Evolutionary conservation across 129 eudicot species (phyloP).

Genomic region (Glebionis coronaria): DNA sequence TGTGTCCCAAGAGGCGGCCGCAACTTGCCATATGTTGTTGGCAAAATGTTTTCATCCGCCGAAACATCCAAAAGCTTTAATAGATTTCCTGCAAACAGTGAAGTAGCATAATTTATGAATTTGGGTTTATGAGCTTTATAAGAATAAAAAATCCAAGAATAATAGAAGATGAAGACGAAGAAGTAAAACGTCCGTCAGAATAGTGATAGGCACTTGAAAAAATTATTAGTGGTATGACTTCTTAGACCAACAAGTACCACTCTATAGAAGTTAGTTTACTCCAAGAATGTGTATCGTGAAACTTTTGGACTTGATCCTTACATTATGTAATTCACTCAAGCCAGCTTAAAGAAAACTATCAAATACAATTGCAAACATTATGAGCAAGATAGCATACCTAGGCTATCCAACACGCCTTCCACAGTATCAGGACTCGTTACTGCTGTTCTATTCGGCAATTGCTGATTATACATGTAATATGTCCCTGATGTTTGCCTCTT

Average conservation of each 20-base stretch:
- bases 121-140: too few relatives aligned
- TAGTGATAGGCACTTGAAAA: not conserved
- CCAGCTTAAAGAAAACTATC: not conserved
- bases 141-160: not conserved
- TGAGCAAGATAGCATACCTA: conserved; percentile 35
- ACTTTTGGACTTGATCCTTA: not conserved
- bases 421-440: conserved; percentile 69
- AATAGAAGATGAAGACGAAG: not conserved
- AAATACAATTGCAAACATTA: not conserved
- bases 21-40: conserved; percentile 84
- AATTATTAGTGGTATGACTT: not conserved
- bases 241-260: not conserved
- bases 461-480: conserved; percentile 65
- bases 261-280: not conserved
- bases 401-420: conserved; percentile 87
- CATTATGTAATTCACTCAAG: not conserved
- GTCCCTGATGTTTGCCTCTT: conserved; percentile 75
- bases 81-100: conserved; percentile 49
- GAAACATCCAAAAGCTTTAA: conserved; percentile 79
- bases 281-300: not conserved
- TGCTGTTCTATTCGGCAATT: conserved; percentile 56
- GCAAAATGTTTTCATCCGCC: conserved; percentile 52
- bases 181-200: not conserved
- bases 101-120: too few relatives aligned
- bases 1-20: conserved; percentile 96